Percentiles rank a stretch among this genome's conserved stretches.
phyloP scores from a whole-genome alignment of 176 grass and related monocot species.

The Alopecurus myosuroides region DNA sequence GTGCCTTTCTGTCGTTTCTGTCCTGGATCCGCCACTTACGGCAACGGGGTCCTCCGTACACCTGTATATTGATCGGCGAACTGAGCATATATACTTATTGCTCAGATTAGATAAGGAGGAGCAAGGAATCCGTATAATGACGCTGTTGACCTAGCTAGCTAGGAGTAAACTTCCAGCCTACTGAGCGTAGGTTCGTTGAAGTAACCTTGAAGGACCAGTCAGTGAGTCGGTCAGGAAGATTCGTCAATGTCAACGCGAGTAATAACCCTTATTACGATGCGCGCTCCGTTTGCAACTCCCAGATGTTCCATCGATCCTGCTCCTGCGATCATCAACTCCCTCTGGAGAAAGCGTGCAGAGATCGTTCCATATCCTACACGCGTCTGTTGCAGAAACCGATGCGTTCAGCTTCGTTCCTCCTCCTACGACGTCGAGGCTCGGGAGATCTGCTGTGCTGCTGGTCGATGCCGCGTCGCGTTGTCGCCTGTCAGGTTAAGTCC shows the following conservation, averaged over 20 bases:
- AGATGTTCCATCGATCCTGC: slow-evolving; percentile 18
- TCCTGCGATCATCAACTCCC: too few species aligned
- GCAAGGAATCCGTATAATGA: not conserved
- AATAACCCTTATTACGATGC: too few species aligned
- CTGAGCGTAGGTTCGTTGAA: slow-evolving; percentile 35
- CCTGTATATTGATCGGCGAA: not conserved
- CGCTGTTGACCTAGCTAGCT: slow-evolving; percentile 30
- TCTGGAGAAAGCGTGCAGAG: slow-evolving; percentile 14
- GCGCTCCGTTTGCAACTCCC: not conserved
- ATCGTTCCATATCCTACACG: not conserved
- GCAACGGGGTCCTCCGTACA: not conserved
- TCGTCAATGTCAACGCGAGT: slow-evolving; percentile 20
- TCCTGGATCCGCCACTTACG: not conserved
- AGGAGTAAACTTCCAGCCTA: slow-evolving; percentile 24
- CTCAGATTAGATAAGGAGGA: not conserved
- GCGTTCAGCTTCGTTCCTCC: not conserved
- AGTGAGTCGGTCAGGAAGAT: not conserved
- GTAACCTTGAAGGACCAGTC: not conserved
- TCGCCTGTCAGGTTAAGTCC: not conserved
- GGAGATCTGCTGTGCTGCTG: not conserved
- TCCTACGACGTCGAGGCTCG: not conserved
- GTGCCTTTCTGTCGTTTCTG: not conserved
- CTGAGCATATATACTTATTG: not conserved
- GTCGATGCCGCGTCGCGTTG: not conserved
- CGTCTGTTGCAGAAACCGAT: not conserved